phyloP scores from a whole-genome alignment of 2,329 filamentous ascomycete species.

The Diaporthe citri region DNA sequence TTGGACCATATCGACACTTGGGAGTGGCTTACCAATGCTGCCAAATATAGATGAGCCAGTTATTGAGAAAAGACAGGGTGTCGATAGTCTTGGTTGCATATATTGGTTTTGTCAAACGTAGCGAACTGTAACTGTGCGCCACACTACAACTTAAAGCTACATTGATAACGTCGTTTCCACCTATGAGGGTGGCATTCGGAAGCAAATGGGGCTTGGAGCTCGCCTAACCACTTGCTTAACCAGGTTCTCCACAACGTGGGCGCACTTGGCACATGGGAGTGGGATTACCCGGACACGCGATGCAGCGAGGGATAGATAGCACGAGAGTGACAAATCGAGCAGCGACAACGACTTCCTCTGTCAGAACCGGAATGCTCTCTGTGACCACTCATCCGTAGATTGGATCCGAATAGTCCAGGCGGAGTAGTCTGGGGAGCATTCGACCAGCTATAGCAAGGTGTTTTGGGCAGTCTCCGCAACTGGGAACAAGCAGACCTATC shows the following conservation, averaged over 20 bases:
- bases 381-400: neutral
- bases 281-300: neutral
- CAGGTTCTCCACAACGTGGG: neutral
- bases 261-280: neutral
- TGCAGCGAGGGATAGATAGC: neutral
- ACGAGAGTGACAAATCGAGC: neutral
- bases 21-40: neutral
- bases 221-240: neutral
- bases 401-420: too few relatives aligned
- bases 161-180: neutral
- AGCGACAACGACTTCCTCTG: neutral
- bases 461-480: neutral
- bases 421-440: too few relatives aligned
- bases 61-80: neutral
- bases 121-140: neutral
- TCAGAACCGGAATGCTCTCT: neutral
- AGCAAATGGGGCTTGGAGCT: neutral
- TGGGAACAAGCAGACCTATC: neutral
- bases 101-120: neutral
- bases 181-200: neutral
- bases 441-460: neutral
- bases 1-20: neutral
- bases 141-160: neutral
- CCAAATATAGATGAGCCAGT: neutral
- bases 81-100: neutral